Base-by-base conservation (phyloP, 257 asterid species). In the Petrea volubilis region DNA sequence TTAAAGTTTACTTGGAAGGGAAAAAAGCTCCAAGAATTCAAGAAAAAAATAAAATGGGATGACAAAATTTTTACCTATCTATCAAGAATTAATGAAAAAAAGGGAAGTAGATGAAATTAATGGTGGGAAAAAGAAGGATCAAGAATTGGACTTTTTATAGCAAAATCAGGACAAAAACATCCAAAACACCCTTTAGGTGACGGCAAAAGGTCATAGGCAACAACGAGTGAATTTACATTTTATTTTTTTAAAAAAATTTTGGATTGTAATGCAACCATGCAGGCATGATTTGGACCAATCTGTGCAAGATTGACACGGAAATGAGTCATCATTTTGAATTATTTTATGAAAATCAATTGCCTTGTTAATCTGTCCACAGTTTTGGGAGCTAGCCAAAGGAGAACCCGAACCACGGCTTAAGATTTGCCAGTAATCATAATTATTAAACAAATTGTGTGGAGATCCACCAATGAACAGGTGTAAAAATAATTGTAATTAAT, bases 251-350 rank as follows among this genome's bases (percentile, higher is more conserved):
- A 52, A 15, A 20, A 52, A 15, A 20, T 7, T 41, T 53, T 28
- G 72, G 20, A 20, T 52, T 55, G 27, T 64, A 38, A 41, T 53
- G 66, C 4, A 33, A 51, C 43, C 43, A 41, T 53, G 66, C 4
- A 33, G 40, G 52, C 43, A 21, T 20, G 51, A 64, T 53, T 14
- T 43, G 15, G 52, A 51, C n/a, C 52, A 56, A 34, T 4, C 78
- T 75, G 60, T 58, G 23, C n/a, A 60, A 27, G 21, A 36, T 66
- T 63, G 84, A 79, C 78, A 25, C 46, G 78, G 84, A 79, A 29
- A 71, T 71, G 84, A 79, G 67, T 79, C 84, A 79, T 27, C 62
- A 46, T 55, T 62, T 1, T 36, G 15, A 6, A 33, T 46, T 71
- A 27, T 46, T 17, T 29, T 31, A 0, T 46, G 10, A 18, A 17